phyloP scores from a whole-genome alignment of 768 basidiomycete genomes.

The Favolaschia claudopus region DNA sequence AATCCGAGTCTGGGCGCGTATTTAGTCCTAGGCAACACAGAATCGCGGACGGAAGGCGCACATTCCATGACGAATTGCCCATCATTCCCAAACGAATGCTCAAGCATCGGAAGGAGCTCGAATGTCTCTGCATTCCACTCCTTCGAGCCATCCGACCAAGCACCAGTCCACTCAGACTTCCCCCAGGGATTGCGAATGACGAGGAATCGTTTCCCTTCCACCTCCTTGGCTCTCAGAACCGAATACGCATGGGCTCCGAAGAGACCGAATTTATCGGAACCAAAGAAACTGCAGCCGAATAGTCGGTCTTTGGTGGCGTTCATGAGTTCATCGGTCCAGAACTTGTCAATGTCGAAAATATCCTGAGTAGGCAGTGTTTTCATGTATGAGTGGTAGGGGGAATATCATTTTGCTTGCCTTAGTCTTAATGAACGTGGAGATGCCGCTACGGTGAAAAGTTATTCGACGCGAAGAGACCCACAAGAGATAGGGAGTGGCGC shows the following conservation, averaged over 20 bases:
- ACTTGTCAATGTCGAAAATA: conserved; percentile 56
- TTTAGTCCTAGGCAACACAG: neutral
- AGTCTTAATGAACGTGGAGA: conserved; percentile 35
- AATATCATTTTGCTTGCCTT: conserved; percentile 28
- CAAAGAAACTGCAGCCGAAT: conserved; percentile 55
- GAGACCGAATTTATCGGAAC: conserved; percentile 46
- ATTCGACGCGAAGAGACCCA: conserved; percentile 1
- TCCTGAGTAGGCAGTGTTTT: conserved; percentile 38
- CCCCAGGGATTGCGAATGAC: conserved; percentile 65
- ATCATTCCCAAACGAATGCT: conserved; percentile 53
- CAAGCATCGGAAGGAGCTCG: conserved; percentile 41
- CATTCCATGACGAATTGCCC: conserved; percentile 60
- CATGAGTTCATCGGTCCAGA: conserved; percentile 58
- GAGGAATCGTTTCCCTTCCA: conserved; percentile 57
- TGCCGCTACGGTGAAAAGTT: conserved; percentile 24
- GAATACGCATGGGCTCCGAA: conserved; percentile 56
- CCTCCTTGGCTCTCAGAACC: conserved; percentile 56
- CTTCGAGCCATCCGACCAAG: conserved; percentile 56
- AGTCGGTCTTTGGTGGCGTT: conserved; percentile 55
- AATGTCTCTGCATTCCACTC: conserved; percentile 57
- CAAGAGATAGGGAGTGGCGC: neutral
- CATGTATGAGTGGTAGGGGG: neutral
- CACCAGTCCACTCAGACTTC: conserved; percentile 51
- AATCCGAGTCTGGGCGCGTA: conserved; percentile 6
- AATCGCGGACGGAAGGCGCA: conserved; percentile 28